A percentile compares a stretch with the other conserved stretches of the same genome.
Evolutionary conservation across 352 stramenopile species (phyloP).

Genomic region (Pythium sp.): DNA sequence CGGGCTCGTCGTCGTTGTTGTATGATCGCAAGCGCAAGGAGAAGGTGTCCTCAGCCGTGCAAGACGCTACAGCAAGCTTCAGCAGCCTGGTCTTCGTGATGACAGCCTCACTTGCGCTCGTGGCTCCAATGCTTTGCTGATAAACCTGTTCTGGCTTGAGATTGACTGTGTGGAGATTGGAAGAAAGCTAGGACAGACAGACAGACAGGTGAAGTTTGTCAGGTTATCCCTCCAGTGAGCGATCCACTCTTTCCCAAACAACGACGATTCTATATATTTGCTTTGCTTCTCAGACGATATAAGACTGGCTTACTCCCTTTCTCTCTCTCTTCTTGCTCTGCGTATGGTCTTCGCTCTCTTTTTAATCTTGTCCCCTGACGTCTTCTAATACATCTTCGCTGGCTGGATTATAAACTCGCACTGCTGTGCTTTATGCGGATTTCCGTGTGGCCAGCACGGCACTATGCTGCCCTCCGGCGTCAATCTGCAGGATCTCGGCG

Average conservation of each 20-base stretch:
- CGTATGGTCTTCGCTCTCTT: neutral
- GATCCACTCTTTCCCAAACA: neutral
- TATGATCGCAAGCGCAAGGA: conserved; percentile 8
- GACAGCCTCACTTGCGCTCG: neutral
- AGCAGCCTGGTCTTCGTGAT: neutral
- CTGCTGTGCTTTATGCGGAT: neutral
- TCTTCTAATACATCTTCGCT: neutral
- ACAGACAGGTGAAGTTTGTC: neutral
- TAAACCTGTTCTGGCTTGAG: too few species aligned
- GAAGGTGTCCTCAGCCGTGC: neutral
- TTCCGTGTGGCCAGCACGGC: conserved; percentile 54
- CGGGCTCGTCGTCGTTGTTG: neutral
- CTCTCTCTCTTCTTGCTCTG: too few species aligned
- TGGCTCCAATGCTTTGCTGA: neutral
- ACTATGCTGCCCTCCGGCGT: conserved; percentile 88
- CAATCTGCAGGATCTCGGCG: conserved; percentile 68
- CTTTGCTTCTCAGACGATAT: neutral
- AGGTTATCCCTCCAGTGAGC: neutral
- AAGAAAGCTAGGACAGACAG: too few species aligned
- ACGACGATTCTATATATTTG: conserved; percentile 8
- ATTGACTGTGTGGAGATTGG: too few species aligned
- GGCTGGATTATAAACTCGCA: neutral
- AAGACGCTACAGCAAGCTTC: too few species aligned
- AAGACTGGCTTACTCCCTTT: neutral
- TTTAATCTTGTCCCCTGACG: neutral